phyloP scores from a whole-genome alignment of 257 asterid genomes.

The Capsicum pubescens region DNA sequence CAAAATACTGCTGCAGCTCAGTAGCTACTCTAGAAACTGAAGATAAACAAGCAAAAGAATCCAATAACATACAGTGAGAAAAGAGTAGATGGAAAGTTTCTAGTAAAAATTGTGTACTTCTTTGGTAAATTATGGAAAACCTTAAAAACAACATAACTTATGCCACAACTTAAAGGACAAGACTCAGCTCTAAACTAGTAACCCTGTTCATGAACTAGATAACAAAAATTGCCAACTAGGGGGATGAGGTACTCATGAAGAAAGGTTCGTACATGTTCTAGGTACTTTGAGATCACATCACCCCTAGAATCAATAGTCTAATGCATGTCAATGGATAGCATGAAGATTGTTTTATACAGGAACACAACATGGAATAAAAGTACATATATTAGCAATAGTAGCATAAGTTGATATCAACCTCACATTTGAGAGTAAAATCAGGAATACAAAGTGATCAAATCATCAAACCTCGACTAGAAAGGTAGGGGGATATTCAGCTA shows the following conservation, averaged over 20 bases:
- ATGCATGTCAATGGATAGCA: neutral
- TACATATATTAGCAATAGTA: neutral
- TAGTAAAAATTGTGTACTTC: neutral
- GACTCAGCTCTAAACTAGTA: neutral
- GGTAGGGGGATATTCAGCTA: neutral
- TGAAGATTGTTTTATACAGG: neutral
- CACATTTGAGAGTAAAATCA: neutral
- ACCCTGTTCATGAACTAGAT: neutral
- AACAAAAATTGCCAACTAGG: neutral
- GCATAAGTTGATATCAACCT: neutral
- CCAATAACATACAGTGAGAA: neutral
- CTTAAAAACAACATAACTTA: neutral
- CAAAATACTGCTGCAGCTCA: neutral
- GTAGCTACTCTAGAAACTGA: neutral
- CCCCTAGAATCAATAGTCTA: neutral
- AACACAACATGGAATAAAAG: neutral
- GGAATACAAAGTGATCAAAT: conserved; percentile 13
- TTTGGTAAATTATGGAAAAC: neutral
- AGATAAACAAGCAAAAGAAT: neutral
- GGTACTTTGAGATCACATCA: neutral
- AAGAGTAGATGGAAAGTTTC: neutral
- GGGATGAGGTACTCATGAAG: neutral
- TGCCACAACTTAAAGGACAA: neutral
- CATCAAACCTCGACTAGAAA: neutral
- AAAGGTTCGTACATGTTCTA: neutral